Evolutionary conservation across 768 basidiomycete species (phyloP).

Genomic region (Russula ochroleuca): DNA sequence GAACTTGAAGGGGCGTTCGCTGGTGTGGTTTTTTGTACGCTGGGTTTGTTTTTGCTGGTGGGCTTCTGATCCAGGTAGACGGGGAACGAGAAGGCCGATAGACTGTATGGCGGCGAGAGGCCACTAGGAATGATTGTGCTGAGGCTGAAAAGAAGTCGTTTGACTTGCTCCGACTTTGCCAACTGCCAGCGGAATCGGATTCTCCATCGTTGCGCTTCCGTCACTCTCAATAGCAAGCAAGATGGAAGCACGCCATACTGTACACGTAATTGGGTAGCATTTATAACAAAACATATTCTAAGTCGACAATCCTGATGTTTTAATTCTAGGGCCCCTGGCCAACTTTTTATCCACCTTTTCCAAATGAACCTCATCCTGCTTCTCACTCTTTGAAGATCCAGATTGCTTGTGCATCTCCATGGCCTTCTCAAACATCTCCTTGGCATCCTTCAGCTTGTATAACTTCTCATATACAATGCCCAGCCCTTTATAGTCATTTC

Average conservation of each 20-base stretch:
- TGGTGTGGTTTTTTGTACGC: background rate
- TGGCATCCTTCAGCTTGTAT: slow-evolving; percentile 8
- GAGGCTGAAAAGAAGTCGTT: background rate
- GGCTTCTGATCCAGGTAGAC: no score
- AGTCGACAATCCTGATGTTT: background rate
- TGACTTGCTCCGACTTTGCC: background rate
- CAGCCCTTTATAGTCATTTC: slow-evolving; percentile 18
- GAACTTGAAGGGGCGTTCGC: background rate
- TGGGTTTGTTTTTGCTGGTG: background rate
- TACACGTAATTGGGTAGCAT: no score
- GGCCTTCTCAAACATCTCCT: slow-evolving; percentile 20
- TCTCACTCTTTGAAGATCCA: slow-evolving; percentile 3
- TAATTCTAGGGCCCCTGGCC: background rate
- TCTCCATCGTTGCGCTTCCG: background rate
- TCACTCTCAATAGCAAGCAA: background rate
- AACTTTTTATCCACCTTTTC: slow-evolving; percentile 12
- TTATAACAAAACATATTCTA: background rate
- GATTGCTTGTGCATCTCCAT: slow-evolving; percentile 17
- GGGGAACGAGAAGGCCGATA: background rate
- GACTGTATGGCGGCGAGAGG: background rate
- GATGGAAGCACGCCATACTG: no score
- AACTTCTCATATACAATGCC: slow-evolving; percentile 19
- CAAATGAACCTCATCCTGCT: slow-evolving; percentile 11
- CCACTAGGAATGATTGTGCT: no score
- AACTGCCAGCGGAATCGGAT: background rate